Evolutionary conservation across 179 eudicot genomes (phyloP).

Genomic region (Beta lomatogona): DNA sequence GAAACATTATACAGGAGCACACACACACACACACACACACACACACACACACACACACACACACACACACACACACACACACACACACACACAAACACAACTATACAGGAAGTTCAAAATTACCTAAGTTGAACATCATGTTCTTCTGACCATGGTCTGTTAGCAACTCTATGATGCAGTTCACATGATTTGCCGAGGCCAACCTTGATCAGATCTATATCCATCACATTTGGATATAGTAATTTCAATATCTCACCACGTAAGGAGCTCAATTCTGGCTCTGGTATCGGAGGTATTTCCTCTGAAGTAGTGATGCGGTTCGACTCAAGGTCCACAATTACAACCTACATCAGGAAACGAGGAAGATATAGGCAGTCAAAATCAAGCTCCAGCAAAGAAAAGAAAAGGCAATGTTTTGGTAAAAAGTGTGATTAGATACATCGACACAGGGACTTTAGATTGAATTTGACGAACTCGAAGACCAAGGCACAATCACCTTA

Average conservation of each 20-base stretch:
- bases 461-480: not conserved
- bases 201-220: conserved; percentile 55
- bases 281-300: conserved; percentile 97
- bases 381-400: conserved; percentile 5
- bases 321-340: conserved; percentile 90
- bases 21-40: too few species aligned
- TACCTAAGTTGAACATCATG: conserved; percentile 92
- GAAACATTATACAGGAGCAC: too few species aligned
- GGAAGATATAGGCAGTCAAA: conserved; percentile 19
- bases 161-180: conserved; percentile 46
- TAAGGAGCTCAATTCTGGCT: conserved; percentile 78
- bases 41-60: too few species aligned
- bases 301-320: conserved; percentile 83
- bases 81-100: too few species aligned
- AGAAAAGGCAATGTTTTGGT: not conserved
- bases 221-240: conserved; percentile 75
- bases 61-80: too few species aligned
- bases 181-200: conserved; percentile 46
- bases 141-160: conserved; percentile 81
- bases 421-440: not conserved
- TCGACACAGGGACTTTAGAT: not conserved
- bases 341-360: conserved; percentile 56
- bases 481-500: not conserved
- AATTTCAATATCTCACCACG: conserved; percentile 76
- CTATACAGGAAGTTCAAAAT: not conserved